Evolutionary conservation across 169 alveolate genomes (phyloP), one percentile per base, ranked within the genome.

Genomic region (Cryptosporidium viatorum): DNA sequence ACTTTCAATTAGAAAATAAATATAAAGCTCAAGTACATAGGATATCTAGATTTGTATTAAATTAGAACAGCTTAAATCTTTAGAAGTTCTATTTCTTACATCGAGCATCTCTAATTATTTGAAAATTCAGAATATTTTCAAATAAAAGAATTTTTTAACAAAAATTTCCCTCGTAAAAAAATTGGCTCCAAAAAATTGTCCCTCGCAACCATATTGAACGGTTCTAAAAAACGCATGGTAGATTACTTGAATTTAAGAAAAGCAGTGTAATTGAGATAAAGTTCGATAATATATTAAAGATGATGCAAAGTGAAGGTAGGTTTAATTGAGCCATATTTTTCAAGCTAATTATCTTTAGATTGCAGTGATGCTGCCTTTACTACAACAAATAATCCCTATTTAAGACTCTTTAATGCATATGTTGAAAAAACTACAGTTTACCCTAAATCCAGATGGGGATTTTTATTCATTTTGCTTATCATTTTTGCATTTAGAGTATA

Each of bases 391-490:
- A 80, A 80, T 48, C 89, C 89, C 60, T 80, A 80, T 43, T 41
- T 59, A 41, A 59, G 89, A 41, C 48, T 85, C 26, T 45, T 37
- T 10, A 71, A 45, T 37, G 65, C 85, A 26, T 92, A 93, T 65
- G 69, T 92, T 50, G 95, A 92, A 48, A 65, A 50, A 50, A 86
- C 95, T 18, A 91, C 93, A n/a, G 67, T 92, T 45, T 93, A 91
- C 71, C 85, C 92, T 33, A 93, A 86, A 92, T 85, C 94, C 16
- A 92, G 95, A 43, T 93, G 95, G 94, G 85, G 84, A 16, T 52
- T 48, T 35, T 74, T 93, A 41, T 68, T 92, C 29, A 55, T 65
- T 16, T 55, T 93, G 29, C 31, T 93, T 45, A 69, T 45, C 5
- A 75, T 91, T 59, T 92, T 71, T 75, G 75, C 91, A 3, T 35